Base-by-base conservation (phyloP, 768 basidiomycete species). In the Tremella mesenterica region DNA sequence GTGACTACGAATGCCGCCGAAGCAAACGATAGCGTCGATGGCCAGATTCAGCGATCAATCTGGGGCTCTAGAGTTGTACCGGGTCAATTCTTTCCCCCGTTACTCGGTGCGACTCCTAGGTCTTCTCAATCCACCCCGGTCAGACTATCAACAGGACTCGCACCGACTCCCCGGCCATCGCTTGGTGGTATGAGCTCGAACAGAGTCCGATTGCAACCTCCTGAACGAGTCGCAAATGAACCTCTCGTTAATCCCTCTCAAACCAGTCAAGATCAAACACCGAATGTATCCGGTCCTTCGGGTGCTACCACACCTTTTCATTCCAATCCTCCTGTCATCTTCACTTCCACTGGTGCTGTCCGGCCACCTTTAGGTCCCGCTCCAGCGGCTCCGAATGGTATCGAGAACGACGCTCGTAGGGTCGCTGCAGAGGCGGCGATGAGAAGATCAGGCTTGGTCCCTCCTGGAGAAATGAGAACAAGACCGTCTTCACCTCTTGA, bases 391-490 rank as follows among this genome's bases (percentile, higher is more conserved):
- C n/a, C n/a, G n/a, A n/a, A n/a, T n/a, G 54, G 29, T 0, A 44
- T 49, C 44, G 57, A 63, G 28, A 29, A 4, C 46, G 71, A 75
- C 30, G 76, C 80, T 14, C 61, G 77, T 55, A 77, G 78, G 38
- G 83, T 83, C 1, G 85, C 86, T 20, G 83, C 82, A 31, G 76
- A 77, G 33, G 86, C 87, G 12, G 85, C 85, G 2, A 59, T 85
- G 54, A 79, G 80, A 54, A 78, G 85, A 53, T 69, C 76, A 43
- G 55, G 56, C 34, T 61, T 34, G 34, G 53, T 52, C 10, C 20
- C 44, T 21, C 25, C 33, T 3, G 27, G 38, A 16, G 36, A 4
- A n/a, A 20, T 4, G 21, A 6, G 3, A 9, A 21, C 26, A 21
- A 9, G 5, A 44, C 12, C 25, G 20, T 23, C 6, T 36, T 34